These are phyloP conservation scores for Rutstroemia sp. DNA, from an alignment of 2,329 filamentous ascomycete genomes.

Conservation along the genomic window DNA sequence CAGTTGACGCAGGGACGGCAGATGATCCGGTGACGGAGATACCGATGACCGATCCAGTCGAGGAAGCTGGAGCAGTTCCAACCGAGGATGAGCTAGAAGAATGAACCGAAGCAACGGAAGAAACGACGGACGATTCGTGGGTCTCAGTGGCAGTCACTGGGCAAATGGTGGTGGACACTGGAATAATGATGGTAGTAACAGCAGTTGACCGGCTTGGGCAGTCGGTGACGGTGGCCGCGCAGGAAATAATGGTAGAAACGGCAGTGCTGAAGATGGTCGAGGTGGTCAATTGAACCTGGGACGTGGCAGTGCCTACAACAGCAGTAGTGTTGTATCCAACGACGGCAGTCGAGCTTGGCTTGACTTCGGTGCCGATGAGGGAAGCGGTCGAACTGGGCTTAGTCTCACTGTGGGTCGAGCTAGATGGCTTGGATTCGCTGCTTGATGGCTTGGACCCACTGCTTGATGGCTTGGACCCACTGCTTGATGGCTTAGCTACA, in stretches of 20 bases:
- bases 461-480: not conserved
- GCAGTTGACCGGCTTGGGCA: slow-evolving; percentile 39
- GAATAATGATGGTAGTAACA: slow-evolving; percentile 35
- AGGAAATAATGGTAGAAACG: slow-evolving; percentile 44
- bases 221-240: slow-evolving; percentile 38
- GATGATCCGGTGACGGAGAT: slow-evolving; percentile 9
- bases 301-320: not conserved
- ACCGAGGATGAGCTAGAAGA: slow-evolving; percentile 11
- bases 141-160: slow-evolving; percentile 14
- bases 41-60: slow-evolving; percentile 7
- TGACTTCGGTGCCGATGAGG: not conserved
- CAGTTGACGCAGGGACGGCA: slow-evolving; percentile 10
- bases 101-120: not conserved
- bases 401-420: not conserved
- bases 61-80: not conserved
- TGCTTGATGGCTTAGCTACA: not conserved
- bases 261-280: slow-evolving; percentile 46
- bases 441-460: not conserved
- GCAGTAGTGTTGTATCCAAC: not conserved
- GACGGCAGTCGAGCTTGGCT: not conserved
- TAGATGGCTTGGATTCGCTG: not conserved
- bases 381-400: not conserved
- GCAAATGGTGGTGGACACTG: slow-evolving; percentile 37
- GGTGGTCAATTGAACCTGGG: slow-evolving; percentile 17
- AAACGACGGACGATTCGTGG: not conserved